phyloP scores from a whole-genome alignment of 768 basidiomycete genomes.

The Auriculariales sp. region DNA sequence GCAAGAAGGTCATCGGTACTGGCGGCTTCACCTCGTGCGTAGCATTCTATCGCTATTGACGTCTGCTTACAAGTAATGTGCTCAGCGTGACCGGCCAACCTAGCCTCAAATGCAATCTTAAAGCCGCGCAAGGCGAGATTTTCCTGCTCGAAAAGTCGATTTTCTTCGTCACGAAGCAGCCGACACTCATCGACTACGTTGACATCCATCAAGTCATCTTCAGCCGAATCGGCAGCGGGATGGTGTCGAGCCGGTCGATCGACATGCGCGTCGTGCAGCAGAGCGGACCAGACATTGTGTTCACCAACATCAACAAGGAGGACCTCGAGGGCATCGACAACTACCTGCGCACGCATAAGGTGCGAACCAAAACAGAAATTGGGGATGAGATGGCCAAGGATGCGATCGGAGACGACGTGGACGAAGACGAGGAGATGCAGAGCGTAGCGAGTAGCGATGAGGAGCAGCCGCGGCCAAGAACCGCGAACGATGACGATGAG shows the following conservation, averaged over 20 bases:
- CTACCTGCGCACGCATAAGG: constrained; percentile 90
- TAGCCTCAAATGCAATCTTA: constrained; percentile 95
- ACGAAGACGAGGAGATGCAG: constrained; percentile 70
- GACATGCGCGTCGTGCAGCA: constrained; percentile 84
- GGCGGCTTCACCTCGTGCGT: constrained; percentile 72
- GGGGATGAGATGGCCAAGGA: constrained; percentile 61
- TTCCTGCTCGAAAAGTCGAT: constrained; percentile 97
- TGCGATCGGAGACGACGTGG: constrained; percentile 51
- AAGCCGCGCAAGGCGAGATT: constrained; percentile 91
- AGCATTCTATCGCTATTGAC: background rate
- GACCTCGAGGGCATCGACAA: constrained; percentile 60
- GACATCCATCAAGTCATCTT: constrained; percentile 86
- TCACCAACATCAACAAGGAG: constrained; percentile 91
- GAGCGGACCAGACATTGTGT: constrained; percentile 71
- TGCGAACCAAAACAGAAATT: constrained; percentile 92
- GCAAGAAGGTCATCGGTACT: constrained; percentile 82
- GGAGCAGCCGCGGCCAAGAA: constrained; percentile 36
- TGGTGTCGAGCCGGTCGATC: constrained; percentile 84
- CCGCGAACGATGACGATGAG: constrained; percentile 48
- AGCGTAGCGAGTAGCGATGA: constrained; percentile 62
- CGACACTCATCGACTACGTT: constrained; percentile 74
- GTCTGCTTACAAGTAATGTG: background rate
- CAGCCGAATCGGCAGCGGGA: constrained; percentile 76
- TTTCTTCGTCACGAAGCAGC: constrained; percentile 95
- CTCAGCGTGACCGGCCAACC: constrained; percentile 74